A percentile compares a stretch with the other conserved stretches of the same genome.
Evolutionary conservation across 139 green algal genomes (phyloP).

Genomic region (Closterium sp.): DNA sequence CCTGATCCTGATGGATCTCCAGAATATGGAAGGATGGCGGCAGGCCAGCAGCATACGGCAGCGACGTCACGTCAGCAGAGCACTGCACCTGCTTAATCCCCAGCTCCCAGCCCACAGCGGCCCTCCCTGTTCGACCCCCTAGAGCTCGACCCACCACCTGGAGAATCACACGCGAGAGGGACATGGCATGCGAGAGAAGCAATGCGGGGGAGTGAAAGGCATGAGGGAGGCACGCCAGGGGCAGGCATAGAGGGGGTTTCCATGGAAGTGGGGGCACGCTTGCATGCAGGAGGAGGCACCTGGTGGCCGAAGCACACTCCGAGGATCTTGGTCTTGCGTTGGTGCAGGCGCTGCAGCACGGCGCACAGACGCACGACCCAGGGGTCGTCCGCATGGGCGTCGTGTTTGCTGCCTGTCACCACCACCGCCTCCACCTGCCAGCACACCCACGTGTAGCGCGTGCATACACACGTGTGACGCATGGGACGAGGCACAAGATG

Average conservation of each 20-base stretch:
- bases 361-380: slow-evolving; percentile 18
- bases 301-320: slow-evolving; percentile 45
- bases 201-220: not conserved
- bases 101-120: slow-evolving; percentile 19
- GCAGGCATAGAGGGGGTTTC: not conserved
- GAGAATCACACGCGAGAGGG: not conserved
- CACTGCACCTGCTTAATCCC: slow-evolving; percentile 4
- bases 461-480: not conserved
- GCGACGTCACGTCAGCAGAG: not conserved
- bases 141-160: slow-evolving; percentile 27
- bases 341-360: not conserved
- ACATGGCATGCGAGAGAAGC: not conserved
- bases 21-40: not conserved
- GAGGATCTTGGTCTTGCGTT: not conserved
- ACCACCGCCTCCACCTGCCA: slow-evolving; percentile 38
- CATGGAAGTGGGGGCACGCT: not conserved
- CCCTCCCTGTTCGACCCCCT: slow-evolving; percentile 6
- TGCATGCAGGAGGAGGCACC: too few relatives aligned
- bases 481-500: not conserved
- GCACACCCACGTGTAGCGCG: not conserved
- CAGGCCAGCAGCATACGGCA: slow-evolving; percentile 23
- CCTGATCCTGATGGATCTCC: slow-evolving; percentile 35
- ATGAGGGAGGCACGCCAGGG: not conserved
- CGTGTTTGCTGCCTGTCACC: slow-evolving; percentile 26
- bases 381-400: slow-evolving; percentile 23